Base-by-base conservation (phyloP, 257 asterid species). In the Thymus mandschuricus region DNA sequence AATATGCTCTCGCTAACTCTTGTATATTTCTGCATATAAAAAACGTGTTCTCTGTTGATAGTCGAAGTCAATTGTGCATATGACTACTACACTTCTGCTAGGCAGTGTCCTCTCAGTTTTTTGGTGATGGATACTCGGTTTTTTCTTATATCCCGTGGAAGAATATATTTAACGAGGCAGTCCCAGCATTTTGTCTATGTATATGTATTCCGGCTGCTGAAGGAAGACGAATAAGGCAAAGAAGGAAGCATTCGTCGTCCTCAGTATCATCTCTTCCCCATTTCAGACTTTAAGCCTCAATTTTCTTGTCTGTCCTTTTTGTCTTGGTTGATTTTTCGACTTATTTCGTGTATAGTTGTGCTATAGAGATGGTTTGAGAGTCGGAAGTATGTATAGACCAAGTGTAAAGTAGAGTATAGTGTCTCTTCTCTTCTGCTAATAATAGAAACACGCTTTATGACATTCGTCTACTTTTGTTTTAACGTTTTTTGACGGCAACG, bases 11-110 rank as follows among this genome's bases (percentile, higher is more conserved):
- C 55, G 58, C 79, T 75, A 61, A 85, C 83, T 76, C 60, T 34
- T 81, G 87, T 78, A 82, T 80, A 80, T 77, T 64, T 75, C 38
- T 71, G 71, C 73, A 81, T 85, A 78, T 76, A 83, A 75, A 72
- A 60, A 4, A 38, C 51, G 64, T 63, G 68, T 70, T 44, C 6
- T 70, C 41, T 73, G 74, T 73, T 75, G 51, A 70, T 75, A 81
- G 67, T 79, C 38, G 60, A 79, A 72, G 68, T 64, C 56, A 78
- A 46, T 51, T 75, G 80, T 71, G 79, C 80, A 76, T 78, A 78
- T 73, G 41, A 31, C 61, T 60, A 76, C 57, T 60, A 75, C 63
- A 65, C 78, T 76, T 75, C 38, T 62, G 58, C 71, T 63, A 62
- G 54, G 74, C 78, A 30, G 85, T 78, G 79, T 79, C 86, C 78